Evolutionary conservation across 31 red algal genomes (phyloP).

Genomic region (Bonnemaisonia californica): DNA sequence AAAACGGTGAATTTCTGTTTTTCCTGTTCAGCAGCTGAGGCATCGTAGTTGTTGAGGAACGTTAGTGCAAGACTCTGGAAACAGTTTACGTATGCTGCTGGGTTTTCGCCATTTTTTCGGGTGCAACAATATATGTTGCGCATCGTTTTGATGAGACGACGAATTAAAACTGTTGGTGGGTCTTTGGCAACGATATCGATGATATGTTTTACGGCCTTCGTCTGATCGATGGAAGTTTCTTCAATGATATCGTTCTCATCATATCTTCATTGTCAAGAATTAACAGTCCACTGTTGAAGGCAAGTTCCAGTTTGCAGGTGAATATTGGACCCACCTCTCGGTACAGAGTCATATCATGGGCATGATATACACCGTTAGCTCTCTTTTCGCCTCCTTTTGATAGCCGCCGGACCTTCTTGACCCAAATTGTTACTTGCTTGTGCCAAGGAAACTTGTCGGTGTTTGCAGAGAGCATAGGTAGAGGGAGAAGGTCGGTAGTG

Average conservation of each 20-base stretch:
- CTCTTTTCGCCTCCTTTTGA: conserved; percentile 4
- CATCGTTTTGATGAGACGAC: conserved; percentile 28
- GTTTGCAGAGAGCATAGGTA: background rate
- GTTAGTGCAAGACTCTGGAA: conserved; percentile 20
- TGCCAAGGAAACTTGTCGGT: background rate
- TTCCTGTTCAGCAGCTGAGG: conserved; percentile 13
- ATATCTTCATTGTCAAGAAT: background rate
- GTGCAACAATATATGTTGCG: conserved; percentile 15
- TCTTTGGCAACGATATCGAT: conserved; percentile 3
- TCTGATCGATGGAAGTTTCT: background rate
- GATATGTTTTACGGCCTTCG: conserved; percentile 10
- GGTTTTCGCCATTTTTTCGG: background rate
- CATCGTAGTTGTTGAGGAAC: conserved; percentile 11
- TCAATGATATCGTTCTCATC: background rate
- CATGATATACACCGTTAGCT: background rate
- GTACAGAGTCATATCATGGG: background rate
- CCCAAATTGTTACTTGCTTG: background rate
- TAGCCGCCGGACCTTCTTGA: background rate
- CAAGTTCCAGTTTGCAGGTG: background rate
- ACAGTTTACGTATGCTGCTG: background rate
- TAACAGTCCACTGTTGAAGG: background rate
- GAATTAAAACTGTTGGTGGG: background rate
- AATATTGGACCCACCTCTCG: background rate
- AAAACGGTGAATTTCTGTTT: conserved; percentile 1
- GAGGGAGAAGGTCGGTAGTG: background rate